A percentile compares a stretch with the other conserved stretches of the same genome.
phyloP scores from a whole-genome alignment of 306 rosid genomes.

The Inga oerstediana region DNA sequence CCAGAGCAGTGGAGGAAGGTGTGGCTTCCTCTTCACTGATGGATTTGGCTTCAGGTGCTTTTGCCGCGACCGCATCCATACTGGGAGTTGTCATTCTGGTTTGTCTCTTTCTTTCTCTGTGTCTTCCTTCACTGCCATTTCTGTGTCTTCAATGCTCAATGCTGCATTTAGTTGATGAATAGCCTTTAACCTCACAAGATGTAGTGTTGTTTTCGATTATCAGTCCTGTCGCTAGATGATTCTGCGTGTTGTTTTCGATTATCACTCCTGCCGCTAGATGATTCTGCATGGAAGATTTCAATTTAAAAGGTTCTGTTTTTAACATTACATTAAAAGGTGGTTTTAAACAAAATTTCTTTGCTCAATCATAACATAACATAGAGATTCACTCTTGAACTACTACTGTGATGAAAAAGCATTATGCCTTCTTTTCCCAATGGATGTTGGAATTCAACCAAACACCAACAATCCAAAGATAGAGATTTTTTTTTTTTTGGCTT shows the following conservation, averaged over 20 bases:
- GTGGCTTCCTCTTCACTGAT: slow-evolving; percentile 43
- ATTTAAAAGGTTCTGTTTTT: no score
- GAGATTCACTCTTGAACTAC: neutral
- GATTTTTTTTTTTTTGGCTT: no score
- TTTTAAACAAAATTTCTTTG: neutral
- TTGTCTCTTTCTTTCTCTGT: neutral
- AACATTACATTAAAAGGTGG: no score
- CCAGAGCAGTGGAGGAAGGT: slow-evolving; percentile 32
- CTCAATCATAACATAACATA: neutral
- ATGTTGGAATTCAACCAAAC: neutral
- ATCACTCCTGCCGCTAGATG: no score
- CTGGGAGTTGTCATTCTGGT: slow-evolving; percentile 31
- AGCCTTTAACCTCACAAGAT: neutral
- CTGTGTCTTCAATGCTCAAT: neutral
- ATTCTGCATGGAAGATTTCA: no score
- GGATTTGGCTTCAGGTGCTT: slow-evolving; percentile 35
- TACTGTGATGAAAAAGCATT: neutral
- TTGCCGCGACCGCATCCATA: slow-evolving; percentile 47
- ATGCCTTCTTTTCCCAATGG: no score
- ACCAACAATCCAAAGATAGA: neutral
- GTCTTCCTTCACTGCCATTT: neutral
- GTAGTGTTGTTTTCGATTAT: neutral
- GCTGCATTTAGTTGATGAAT: neutral
- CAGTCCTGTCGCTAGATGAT: no score
- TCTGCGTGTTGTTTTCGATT: no score